Base-by-base conservation (phyloP, 2,329 filamentous ascomycete genomes). In the Colletotrichum orbiculare region DNA sequence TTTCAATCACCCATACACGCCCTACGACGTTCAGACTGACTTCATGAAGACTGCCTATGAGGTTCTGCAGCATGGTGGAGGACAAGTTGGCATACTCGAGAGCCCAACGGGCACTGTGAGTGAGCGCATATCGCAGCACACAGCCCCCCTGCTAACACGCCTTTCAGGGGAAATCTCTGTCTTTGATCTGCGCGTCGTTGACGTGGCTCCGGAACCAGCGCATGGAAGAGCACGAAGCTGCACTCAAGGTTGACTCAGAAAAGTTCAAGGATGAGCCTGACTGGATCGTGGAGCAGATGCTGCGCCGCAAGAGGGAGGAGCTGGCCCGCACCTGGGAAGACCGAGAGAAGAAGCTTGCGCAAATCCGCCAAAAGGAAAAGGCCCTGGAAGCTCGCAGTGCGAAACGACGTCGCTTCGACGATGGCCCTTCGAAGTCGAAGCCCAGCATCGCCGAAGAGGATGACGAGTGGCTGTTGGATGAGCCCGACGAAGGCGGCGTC, bases 191-290 rank as follows among this genome's bases (percentile, higher is more conserved):
- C 74, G 91, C 91, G 45, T 90, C 94, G 6, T 77, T 97, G 72
- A 97, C 94, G 3, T 97, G 94, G 94, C 83, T 97, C n/a, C 89
- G 94, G 52, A 87, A 92, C 61, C 87, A 94, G 78, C 95, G 96
- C 75, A 88, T 77, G 75, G 82, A 72, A 70, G 75, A 66, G 77
- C 90, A 81, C 77, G 91, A 81, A 76, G 84, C 73, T 69, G 84
- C 71, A 49, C 85, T 82, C 62, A 82, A 75, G 63, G 77, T 73
- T 63, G 83, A 76, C 52, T 82, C 76, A 2, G 73, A 78, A 1
- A 71, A 77, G 2, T 81, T 81, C 69, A 78, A 88, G 60, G 90
- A 91, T 69, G 93, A 97, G 71, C 93, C 93, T 0, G 87, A 89
- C 2, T 97, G 94, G 94, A 90, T 97, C 71, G 75, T 93, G 3